Base-by-base conservation (phyloP, 2,329 filamentous ascomycete genomes). In the Hansfordia pulvinata region DNA sequence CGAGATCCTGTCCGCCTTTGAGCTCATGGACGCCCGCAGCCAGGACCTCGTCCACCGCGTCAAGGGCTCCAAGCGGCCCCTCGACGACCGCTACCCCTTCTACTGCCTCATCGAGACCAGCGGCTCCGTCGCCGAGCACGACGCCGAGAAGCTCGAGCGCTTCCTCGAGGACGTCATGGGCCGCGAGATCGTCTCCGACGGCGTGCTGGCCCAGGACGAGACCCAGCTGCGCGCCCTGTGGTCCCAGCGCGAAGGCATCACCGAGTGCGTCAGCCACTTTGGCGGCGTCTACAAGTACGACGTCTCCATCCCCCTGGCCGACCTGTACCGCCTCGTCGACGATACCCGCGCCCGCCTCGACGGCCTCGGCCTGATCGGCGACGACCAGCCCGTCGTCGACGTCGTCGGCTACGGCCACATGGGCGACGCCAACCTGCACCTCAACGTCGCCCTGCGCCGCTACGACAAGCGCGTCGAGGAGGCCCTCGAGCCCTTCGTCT, bases 261-360 rank as follows among this genome's bases (percentile, higher is more conserved):
- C 86, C 1, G 90, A 98, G 58, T 76, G 77, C 23, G 62, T 92
- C 15, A 82, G 82, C 35, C 85, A 94, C 51, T 84, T 80, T 56
- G 92, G 90, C 31, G 90, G 86, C 23, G 86, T 90, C 7, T 98
- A 98, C 69, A 98, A 98, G 59, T 98, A 98, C 52, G 90, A 98
- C 47, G 66, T 98, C 17, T 96, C 90, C 6, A 93, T 98, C 38
- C 90, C 90, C 2, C 66, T 98, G 16, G 56, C 69, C 9, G 77
- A 93, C 39, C 72, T 98, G 43, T 98, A 98, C 57, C 62, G 70
- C 40, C 64, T 98, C 17, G 90, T 98, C 17, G 81, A 90, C 37
- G 90, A 96, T 41, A 79, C 76, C 13, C 69, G 78, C 35, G 72
- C 70, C 28, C 74, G 76, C 28, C 66, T 98, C 37, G 64, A 67